These are phyloP conservation scores for Penicillium turbatum DNA, from an alignment of 495 filamentous ascomycete genomes.

Conservation along the genomic window DNA sequence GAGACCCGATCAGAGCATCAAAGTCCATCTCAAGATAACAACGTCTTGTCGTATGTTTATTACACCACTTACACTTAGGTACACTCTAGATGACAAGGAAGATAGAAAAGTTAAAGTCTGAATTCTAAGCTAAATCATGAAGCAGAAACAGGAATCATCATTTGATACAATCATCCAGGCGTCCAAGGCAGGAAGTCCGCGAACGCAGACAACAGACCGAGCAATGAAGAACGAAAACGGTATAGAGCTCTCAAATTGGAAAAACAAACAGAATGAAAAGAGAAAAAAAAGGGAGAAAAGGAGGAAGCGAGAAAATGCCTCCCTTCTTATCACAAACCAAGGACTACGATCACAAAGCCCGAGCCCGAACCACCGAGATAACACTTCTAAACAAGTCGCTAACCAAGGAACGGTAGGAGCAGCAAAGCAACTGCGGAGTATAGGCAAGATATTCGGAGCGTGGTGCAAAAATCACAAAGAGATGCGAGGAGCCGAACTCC, in stretches of 20 bases:
- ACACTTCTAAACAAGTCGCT: conserved; percentile 3
- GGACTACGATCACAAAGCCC: background rate
- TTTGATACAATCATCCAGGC: conserved; percentile 22
- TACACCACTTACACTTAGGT: no score
- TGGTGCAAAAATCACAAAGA: conserved; percentile 18
- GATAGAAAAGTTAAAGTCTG: background rate
- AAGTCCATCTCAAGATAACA: no score
- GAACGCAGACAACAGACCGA: conserved; percentile 15
- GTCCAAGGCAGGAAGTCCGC: conserved; percentile 11
- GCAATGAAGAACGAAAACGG: conserved; percentile 17
- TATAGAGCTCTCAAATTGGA: conserved; percentile 30
- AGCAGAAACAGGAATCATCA: conserved; percentile 20
- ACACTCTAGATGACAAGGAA: background rate
- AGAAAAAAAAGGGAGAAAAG: no score
- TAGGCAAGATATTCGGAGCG: conserved; percentile 14
- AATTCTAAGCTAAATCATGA: conserved; percentile 18
- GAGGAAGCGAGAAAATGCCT: background rate
- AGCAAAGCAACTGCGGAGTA: conserved; percentile 13
- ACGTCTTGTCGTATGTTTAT: no score
- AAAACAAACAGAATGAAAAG: background rate
- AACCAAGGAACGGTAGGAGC: conserved; percentile 1
- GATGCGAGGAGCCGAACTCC: conserved; percentile 17
- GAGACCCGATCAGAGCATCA: no score
- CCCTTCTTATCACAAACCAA: background rate
- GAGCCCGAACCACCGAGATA: background rate